Evolutionary conservation across 31 red algal genomes (phyloP).

Genomic region (Asparagopsis taxiformis): DNA sequence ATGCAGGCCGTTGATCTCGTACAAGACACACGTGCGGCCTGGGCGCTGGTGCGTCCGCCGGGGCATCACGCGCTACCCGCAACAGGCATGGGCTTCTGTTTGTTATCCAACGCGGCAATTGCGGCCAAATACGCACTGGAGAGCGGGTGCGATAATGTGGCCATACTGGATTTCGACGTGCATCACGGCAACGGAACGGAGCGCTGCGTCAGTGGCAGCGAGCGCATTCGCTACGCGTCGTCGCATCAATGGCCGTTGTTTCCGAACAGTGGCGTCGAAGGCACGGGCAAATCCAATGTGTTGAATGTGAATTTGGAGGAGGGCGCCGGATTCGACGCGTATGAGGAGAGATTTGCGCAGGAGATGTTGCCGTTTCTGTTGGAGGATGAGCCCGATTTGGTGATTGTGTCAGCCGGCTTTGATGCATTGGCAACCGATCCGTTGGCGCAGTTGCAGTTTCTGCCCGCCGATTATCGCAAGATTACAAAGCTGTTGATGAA

Average conservation of each 20-base stretch:
- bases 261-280: constrained; percentile 71
- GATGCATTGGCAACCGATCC: constrained; percentile 91
- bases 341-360: constrained; percentile 52
- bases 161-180: constrained; percentile 97
- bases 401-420: constrained; percentile 96
- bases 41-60: constrained; percentile 88
- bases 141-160: constrained; percentile 46
- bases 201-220: constrained; percentile 43
- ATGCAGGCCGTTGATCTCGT: constrained; percentile 80
- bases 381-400: constrained; percentile 55
- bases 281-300: constrained; percentile 60
- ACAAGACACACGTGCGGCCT: constrained; percentile 45
- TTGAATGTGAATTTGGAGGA: constrained; percentile 77
- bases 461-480: constrained; percentile 71
- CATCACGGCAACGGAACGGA: constrained; percentile 99
- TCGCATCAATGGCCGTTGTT: constrained; percentile 93
- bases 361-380: constrained; percentile 78
- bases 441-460: constrained; percentile 74
- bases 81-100: constrained; percentile 96
- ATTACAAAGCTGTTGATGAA: constrained; percentile 69
- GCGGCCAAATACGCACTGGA: constrained; percentile 80
- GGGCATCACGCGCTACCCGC: constrained; percentile 93
- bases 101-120: constrained; percentile 93
- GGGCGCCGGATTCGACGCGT: constrained; percentile 61
- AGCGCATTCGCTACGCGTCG: constrained; percentile 64